These are phyloP conservation scores for Neurospora hispaniola DNA, from an alignment of 495 filamentous ascomycete genomes.

Conservation along the genomic window DNA sequence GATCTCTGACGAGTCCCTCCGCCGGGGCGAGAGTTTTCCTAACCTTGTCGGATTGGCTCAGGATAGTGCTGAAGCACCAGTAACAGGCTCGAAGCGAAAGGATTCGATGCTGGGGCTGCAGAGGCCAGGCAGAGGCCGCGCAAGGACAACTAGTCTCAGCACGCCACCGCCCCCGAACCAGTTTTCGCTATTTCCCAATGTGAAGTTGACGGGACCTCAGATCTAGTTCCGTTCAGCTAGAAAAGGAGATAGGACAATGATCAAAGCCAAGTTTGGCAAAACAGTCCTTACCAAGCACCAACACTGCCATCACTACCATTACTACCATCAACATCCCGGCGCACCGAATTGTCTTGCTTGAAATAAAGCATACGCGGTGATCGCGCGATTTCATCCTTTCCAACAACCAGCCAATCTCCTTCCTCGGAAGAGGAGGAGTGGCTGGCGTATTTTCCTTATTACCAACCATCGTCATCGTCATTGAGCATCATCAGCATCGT, in stretches of 20 bases:
- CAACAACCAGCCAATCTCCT: not conserved
- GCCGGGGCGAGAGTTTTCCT: conserved; percentile 14
- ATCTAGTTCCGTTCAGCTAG: conserved; percentile 6
- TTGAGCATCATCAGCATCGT: not conserved
- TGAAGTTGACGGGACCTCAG: conserved; percentile 14
- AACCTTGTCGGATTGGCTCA: conserved; percentile 16
- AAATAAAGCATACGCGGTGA: not conserved
- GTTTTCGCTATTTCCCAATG: conserved; percentile 29
- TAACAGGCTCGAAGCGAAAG: conserved; percentile 11
- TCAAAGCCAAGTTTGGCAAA: not conserved
- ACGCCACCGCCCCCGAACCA: conserved; percentile 30
- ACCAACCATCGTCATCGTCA: not conserved
- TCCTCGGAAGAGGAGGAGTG: not conserved
- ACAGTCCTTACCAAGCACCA: not conserved
- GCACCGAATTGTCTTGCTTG: not conserved
- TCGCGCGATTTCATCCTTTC: not conserved
- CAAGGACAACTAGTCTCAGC: conserved; percentile 28
- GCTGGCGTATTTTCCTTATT: not conserved
- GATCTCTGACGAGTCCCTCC: conserved; percentile 1
- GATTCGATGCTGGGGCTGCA: conserved; percentile 11
- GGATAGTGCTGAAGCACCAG: not conserved
- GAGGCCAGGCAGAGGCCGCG: conserved; percentile 11
- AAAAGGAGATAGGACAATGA: not conserved
- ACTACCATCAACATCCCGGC: not conserved
- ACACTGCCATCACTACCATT: not conserved